Percentiles rank a stretch among this genome's conserved stretches.
phyloP scores from a whole-genome alignment of 2,329 filamentous ascomycete genomes.

The Massarina eburnea region DNA sequence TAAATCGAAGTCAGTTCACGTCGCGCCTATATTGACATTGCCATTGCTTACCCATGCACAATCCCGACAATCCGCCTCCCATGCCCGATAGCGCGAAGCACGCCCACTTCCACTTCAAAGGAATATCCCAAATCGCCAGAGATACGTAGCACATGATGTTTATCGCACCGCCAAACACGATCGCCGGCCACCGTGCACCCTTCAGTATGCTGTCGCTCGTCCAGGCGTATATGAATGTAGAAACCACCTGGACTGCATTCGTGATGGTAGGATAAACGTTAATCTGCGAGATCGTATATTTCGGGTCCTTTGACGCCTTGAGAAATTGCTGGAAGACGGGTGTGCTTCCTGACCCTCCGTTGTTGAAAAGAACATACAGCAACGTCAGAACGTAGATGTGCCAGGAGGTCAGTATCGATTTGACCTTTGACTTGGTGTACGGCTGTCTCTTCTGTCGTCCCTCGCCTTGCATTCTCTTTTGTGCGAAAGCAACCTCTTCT shows the following conservation, averaged over 20 bases:
- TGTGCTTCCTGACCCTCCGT: slow-evolving; percentile 54
- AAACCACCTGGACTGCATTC: slow-evolving; percentile 57
- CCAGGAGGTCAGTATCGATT: slow-evolving; percentile 65
- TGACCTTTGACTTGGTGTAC: slow-evolving; percentile 56
- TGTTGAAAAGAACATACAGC: slow-evolving; percentile 67
- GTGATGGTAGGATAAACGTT: slow-evolving; percentile 57
- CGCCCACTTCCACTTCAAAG: slow-evolving; percentile 62
- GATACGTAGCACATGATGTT: slow-evolving; percentile 46
- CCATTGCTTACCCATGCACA: slow-evolving; percentile 50
- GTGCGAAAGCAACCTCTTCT: slow-evolving; percentile 49
- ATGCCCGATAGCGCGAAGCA: slow-evolving; percentile 60
- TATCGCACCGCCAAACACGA: slow-evolving; percentile 57
- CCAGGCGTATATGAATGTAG: slow-evolving; percentile 67
- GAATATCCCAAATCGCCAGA: slow-evolving; percentile 53
- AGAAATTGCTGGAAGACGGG: slow-evolving; percentile 58
- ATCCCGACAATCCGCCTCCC: slow-evolving; percentile 50
- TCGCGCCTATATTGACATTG: slow-evolving; percentile 24
- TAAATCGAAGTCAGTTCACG: not conserved
- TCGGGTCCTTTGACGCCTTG: slow-evolving; percentile 45
- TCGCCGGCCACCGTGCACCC: slow-evolving; percentile 65
- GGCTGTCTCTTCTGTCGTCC: slow-evolving; percentile 49
- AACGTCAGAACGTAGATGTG: slow-evolving; percentile 62
- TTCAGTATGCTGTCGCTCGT: slow-evolving; percentile 62
- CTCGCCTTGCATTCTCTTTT: slow-evolving; percentile 55
- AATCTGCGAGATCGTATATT: slow-evolving; percentile 56